A percentile compares a stretch with the other conserved stretches of the same genome.
Evolutionary conservation across 192 early-diverging fungal species (phyloP).

Genomic region (Entomortierella beljakovae): DNA sequence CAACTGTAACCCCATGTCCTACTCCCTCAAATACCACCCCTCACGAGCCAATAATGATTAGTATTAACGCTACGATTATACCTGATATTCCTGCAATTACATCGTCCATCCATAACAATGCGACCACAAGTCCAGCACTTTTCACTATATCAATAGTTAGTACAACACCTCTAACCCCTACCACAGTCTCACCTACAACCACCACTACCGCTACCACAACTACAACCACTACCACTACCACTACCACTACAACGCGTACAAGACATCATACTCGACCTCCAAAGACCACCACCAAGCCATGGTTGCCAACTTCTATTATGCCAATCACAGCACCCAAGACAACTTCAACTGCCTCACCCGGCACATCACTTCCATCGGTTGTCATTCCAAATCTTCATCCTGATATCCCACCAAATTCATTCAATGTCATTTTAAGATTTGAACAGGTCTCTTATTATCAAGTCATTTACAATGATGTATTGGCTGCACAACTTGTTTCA

Average conservation of each 20-base stretch:
- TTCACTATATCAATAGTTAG: background rate
- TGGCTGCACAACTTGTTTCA: slow-evolving; percentile 44
- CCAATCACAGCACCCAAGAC: slow-evolving; percentile 24
- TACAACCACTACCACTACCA: background rate
- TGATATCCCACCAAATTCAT: slow-evolving; percentile 16
- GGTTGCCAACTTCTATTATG: slow-evolving; percentile 40
- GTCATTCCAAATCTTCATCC: slow-evolving; percentile 44
- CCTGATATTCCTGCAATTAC: background rate
- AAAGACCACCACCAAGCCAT: slow-evolving; percentile 22
- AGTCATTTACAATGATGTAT: slow-evolving; percentile 46
- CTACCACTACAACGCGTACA: background rate
- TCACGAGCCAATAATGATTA: too few species aligned
- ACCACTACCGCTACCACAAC: background rate
- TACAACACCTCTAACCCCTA: background rate
- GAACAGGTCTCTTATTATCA: slow-evolving; percentile 43
- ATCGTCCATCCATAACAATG: too few species aligned
- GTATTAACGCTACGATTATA: too few species aligned
- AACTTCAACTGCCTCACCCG: slow-evolving; percentile 9
- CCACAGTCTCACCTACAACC: background rate
- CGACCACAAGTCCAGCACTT: background rate
- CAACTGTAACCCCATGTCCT: background rate
- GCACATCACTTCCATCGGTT: slow-evolving; percentile 37
- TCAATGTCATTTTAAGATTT: slow-evolving; percentile 31
- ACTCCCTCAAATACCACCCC: too few species aligned
- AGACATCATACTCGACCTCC: background rate